Base-by-base conservation (phyloP, 306 rosid genomes). In the Vigna unguiculata region DNA sequence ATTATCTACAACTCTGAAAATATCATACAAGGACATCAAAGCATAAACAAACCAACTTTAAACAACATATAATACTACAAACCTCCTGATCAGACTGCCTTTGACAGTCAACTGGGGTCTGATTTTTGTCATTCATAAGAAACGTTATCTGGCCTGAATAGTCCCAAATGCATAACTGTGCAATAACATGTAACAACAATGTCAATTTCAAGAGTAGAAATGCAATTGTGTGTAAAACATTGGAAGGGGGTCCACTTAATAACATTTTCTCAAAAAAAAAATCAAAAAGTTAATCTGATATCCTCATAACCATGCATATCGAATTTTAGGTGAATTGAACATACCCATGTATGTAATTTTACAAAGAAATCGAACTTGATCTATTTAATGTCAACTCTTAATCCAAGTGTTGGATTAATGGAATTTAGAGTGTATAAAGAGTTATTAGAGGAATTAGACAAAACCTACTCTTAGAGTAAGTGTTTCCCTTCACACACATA, bases 141-240 rank as follows among this genome's bases (percentile, higher is more conserved):
- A 81, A 81, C 21, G 87, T 82, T 28, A 91, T 92, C 81, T 85
- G 96, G 72, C 92, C 97, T 5, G 97, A 95, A 66, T 89, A 92
- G 87, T 95, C 99, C 97, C 97, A 95, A 70, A 95, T 87, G 79
- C 86, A 92, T 78, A 95, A 77, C 97, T 92, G 98, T 81, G 76
- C 76, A 86, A 75, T 51, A 78, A 76, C 15, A 79, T 16, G 69
- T 81, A 34, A 75, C 69, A 79, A 83, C 24, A 38, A 65, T 20
- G 60, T 74, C 76, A 77, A 86, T 28, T 60, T 74, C 55, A 59
- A 76, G 58, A 70, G 53, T 24, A 55, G 66, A 12, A 52, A 30
- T 30, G 67, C 34, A 1, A 7, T 3, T 25, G 22, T 2, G 17
- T 32, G 67, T 7, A 60, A 60, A 30, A 60, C 17, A 60, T 7